phyloP scores from a whole-genome alignment of 1,284 basidiomycete species.

The Microbotryum violaceum region DNA sequence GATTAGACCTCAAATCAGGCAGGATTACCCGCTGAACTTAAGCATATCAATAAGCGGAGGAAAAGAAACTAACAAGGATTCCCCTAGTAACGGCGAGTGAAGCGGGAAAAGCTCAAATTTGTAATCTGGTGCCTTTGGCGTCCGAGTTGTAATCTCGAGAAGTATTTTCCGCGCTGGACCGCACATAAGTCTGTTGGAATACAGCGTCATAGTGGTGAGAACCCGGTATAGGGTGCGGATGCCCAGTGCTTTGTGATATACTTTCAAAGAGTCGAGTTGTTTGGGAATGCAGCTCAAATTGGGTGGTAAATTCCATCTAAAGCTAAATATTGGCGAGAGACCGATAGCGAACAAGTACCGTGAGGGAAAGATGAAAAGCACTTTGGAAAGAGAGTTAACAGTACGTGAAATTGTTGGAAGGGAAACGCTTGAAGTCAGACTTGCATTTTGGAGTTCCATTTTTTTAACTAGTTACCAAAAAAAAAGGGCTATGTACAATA shows the following conservation, averaged over 20 bases:
- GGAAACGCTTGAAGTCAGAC: slow-evolving; percentile 56
- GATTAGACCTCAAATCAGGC: too few relatives aligned
- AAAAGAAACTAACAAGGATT: too few relatives aligned
- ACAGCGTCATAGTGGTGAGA: slow-evolving; percentile 51
- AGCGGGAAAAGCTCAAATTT: too few relatives aligned
- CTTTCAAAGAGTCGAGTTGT: slow-evolving; percentile 59
- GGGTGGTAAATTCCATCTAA: slow-evolving; percentile 61
- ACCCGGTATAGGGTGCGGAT: slow-evolving; percentile 55
- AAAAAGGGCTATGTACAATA: too few relatives aligned
- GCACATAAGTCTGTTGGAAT: too few relatives aligned
- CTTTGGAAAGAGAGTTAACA: slow-evolving; percentile 57
- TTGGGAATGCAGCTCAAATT: slow-evolving; percentile 60
- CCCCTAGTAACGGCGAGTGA: too few relatives aligned
- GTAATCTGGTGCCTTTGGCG: too few relatives aligned
- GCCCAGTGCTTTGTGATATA: slow-evolving; percentile 50
- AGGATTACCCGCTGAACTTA: too few relatives aligned
- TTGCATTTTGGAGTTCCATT: slow-evolving; percentile 46
- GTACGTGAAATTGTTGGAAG: slow-evolving; percentile 59
- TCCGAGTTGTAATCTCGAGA: too few relatives aligned
- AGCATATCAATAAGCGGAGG: too few relatives aligned
- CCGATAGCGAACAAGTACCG: slow-evolving; percentile 60
- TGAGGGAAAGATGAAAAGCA: slow-evolving; percentile 58
- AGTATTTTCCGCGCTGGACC: too few relatives aligned
- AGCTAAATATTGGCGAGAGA: slow-evolving; percentile 58
- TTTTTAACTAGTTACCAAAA: too few relatives aligned